A percentile compares a stretch with the other conserved stretches of the same genome.
Conservation (phyloP, 192 early-diverging fungal species). For the Backusella circina region DNA sequence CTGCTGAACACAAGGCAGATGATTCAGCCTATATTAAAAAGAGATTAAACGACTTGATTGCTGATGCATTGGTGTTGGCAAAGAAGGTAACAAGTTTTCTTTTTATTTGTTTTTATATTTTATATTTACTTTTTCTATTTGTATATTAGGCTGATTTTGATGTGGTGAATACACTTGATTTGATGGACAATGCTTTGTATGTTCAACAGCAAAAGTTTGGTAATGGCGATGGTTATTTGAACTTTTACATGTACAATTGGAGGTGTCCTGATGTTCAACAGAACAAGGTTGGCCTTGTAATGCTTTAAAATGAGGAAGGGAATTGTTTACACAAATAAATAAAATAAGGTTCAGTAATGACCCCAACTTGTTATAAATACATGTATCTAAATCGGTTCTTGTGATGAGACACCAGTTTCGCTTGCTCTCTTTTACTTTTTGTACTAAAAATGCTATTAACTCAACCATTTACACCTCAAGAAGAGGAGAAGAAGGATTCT, state of each 20-base stretch:
- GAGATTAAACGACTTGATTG: conserved; percentile 60
- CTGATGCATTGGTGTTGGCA: conserved; percentile 81
- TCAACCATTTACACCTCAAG: neutral
- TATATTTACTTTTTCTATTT: neutral
- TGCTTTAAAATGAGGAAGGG: conserved; percentile 57
- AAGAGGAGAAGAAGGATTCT: neutral
- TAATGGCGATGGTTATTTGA: conserved; percentile 87
- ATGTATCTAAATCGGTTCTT: neutral
- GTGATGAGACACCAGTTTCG: neutral
- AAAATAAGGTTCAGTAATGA: neutral
- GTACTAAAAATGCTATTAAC: neutral
- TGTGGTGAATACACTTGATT: conserved; percentile 91
- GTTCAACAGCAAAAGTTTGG: conserved; percentile 86
- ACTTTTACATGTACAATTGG: conserved; percentile 99
- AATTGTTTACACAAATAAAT: neutral
- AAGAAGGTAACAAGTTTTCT: conserved; percentile 13
- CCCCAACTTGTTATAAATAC: neutral
- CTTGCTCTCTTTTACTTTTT: neutral
- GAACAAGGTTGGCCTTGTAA: conserved; percentile 81
- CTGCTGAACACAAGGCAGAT: conserved; percentile 35
- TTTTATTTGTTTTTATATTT: neutral
- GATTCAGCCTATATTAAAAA: conserved; percentile 47
- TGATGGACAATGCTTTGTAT: conserved; percentile 89
- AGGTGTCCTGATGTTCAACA: conserved; percentile 63
- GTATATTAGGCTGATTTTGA: conserved; percentile 66